Conservation (phyloP, 306 rosid genomes). For the Prunus mongolica region DNA sequence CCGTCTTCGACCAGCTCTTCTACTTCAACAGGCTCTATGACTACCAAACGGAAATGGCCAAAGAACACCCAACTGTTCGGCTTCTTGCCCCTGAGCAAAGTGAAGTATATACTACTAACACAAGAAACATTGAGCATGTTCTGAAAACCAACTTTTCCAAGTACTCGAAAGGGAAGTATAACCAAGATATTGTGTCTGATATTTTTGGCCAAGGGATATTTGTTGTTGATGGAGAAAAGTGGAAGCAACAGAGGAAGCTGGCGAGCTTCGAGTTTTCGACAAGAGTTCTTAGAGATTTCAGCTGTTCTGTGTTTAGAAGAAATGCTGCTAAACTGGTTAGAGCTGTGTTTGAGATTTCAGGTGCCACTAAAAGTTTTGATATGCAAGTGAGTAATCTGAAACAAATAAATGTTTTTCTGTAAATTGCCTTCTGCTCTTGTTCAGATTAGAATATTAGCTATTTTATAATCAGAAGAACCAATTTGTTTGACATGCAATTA, state of each 20-base stretch:
- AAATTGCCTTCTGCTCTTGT: background rate
- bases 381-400: conserved; percentile 49
- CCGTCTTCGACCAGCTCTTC: conserved; percentile 38
- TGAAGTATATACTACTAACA: conserved; percentile 44
- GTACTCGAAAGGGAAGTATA: conserved; percentile 49
- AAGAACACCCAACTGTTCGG: conserved; percentile 39
- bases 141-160: conserved; percentile 39
- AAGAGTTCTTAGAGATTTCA: conserved; percentile 64
- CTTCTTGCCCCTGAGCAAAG: conserved; percentile 37
- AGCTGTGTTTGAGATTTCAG: conserved; percentile 28
- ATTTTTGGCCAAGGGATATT: conserved; percentile 71
- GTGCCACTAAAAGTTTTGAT: conserved; percentile 38
- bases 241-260: conserved; percentile 76
- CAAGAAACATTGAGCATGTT: conserved; percentile 50
- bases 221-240: conserved; percentile 57
- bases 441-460: background rate
- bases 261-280: conserved; percentile 67
- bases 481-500: too few relatives aligned
- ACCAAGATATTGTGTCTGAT: conserved; percentile 32
- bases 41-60: conserved; percentile 37
- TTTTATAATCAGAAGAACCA: too few relatives aligned
- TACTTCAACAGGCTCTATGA: conserved; percentile 48
- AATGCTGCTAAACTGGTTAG: conserved; percentile 53
- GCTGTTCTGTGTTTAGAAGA: conserved; percentile 47
- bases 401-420: background rate